Conservation (phyloP, 2,329 filamentous ascomycete genomes). For the Epichloe elymi region DNA sequence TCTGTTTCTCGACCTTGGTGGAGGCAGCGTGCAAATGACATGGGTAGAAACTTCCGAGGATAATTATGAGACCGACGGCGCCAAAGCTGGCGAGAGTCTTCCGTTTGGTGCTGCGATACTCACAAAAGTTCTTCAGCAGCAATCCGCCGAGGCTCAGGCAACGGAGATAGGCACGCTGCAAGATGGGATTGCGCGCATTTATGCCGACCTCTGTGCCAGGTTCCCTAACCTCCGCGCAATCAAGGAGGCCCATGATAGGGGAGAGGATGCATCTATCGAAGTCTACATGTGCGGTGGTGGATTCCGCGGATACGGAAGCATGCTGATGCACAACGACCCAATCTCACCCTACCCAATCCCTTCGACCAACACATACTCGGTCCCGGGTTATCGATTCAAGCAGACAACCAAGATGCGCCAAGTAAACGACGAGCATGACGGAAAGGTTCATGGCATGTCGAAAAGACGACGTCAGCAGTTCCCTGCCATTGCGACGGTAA, state of each 20-base stretch:
- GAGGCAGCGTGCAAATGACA: conserved; percentile 54
- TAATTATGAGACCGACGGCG: conserved; percentile 39
- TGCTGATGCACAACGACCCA: conserved; percentile 66
- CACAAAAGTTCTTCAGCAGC: conserved; percentile 32
- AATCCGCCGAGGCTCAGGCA: conserved; percentile 26
- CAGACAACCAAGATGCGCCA: conserved; percentile 37
- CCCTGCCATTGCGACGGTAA: conserved; percentile 67
- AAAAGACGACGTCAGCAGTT: conserved; percentile 69
- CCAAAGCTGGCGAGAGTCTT: conserved; percentile 41
- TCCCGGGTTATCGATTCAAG: conserved; percentile 46
- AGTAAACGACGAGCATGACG: conserved; percentile 34
- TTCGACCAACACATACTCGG: conserved; percentile 67
- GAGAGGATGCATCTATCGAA: conserved; percentile 36
- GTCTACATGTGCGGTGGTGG: conserved; percentile 83
- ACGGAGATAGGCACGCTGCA: conserved; percentile 42
- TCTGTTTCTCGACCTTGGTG: conserved; percentile 77
- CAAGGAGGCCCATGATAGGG: conserved; percentile 21
- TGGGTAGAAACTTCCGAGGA: conserved; percentile 39
- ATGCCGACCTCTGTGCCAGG: conserved; percentile 33
- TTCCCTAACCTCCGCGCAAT: conserved; percentile 36
- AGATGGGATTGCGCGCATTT: conserved; percentile 45
- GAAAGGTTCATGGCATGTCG: conserved; percentile 64
- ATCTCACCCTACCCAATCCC: conserved; percentile 72
- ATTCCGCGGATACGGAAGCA: conserved; percentile 81
- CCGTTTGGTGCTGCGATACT: conserved; percentile 49